Evolutionary conservation across 352 stramenopile species (phyloP).

Genomic region (Elongisporangium senticosum): DNA sequence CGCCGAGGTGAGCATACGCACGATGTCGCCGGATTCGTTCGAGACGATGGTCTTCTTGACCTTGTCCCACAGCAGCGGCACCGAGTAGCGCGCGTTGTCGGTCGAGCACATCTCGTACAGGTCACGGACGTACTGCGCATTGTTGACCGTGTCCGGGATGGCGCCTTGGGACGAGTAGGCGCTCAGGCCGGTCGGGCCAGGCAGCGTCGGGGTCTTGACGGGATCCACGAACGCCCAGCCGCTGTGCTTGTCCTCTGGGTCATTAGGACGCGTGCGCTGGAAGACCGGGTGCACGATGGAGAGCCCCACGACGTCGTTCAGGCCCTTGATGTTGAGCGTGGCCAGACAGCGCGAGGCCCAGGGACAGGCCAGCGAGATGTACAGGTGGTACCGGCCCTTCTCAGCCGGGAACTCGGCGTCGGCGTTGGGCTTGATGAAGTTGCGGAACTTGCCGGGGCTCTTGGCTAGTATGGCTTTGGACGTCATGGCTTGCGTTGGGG

Average conservation of each 20-base stretch:
- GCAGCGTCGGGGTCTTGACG: conserved; percentile 25
- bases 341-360: conserved; percentile 54
- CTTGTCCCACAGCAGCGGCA: conserved; percentile 85
- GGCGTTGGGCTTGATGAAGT: conserved; percentile 34
- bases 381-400: conserved; percentile 83
- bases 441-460: conserved; percentile 35
- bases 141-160: conserved; percentile 32
- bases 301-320: conserved; percentile 89
- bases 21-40: conserved; percentile 89
- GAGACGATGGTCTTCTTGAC: conserved; percentile 77
- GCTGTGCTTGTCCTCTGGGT: conserved; percentile 31
- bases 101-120: conserved; percentile 43
- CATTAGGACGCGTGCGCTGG: conserved; percentile 35
- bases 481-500: conserved; percentile 20
- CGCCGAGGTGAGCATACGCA: conserved; percentile 72
- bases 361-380: conserved; percentile 91
- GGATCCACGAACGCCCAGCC: conserved; percentile 49
- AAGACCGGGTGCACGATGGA: conserved; percentile 78
- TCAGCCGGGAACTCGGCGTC: conserved; percentile 39
- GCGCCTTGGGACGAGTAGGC: conserved; percentile 31
- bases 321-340: conserved; percentile 84
- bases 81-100: conserved; percentile 46
- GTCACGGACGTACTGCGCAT: conserved; percentile 30
- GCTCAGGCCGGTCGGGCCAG: conserved; percentile 28
- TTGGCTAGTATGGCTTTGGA: conserved; percentile 30